Evolutionary conservation across 192 early-diverging fungal species (phyloP), one percentile per base, ranked within the genome.

Genomic region (Rhizophagus clarus): DNA sequence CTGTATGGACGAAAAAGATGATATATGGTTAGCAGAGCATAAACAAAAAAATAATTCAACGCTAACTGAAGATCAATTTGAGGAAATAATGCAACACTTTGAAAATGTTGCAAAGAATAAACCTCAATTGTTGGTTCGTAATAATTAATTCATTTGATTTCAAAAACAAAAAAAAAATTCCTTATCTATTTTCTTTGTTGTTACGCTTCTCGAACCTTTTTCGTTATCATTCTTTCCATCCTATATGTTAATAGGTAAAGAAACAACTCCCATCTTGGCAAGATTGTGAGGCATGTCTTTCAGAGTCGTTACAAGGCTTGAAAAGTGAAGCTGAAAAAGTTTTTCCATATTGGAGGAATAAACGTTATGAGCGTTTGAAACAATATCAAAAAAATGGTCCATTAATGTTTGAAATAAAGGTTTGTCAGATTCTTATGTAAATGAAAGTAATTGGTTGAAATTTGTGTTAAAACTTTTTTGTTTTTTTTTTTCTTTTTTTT

Each of bases 1-100:
- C 86, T 95, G 94, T 80, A 87, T 98, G 82, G 95, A 96, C 81
- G 96, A 96, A 47, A 91, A 88, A 7, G 98, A 99, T 82, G 88
- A 89, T 20, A 84, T 77, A 47, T 99, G 93, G 91, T 83, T 94
- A 12, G 68, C 73, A 15, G 80, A 80, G 28, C 85, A 85, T 56
- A 90, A 90, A 40, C 72, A 82, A 69, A 85, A 84, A 71, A 69
- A 74, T 22, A 26, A 64, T 32, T 62, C 64, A 17, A 64, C 22
- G n/a, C 4, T 76, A 63, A 14, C 4, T 3, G 83, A 83, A 31
- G 78, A 88, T 29, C 77, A 81, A 31, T 45, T 96, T 29, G 84
- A 89, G 42, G 93, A 94, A 76, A 89, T 91, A 32, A 94, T 99
- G 89, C 89, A 90, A 80, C 88, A 89, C 61, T 86, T 95, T 60